These are phyloP conservation scores for Rosellinia necatrix DNA, from an alignment of 2,329 filamentous ascomycete genomes.

Conservation along the genomic window DNA sequence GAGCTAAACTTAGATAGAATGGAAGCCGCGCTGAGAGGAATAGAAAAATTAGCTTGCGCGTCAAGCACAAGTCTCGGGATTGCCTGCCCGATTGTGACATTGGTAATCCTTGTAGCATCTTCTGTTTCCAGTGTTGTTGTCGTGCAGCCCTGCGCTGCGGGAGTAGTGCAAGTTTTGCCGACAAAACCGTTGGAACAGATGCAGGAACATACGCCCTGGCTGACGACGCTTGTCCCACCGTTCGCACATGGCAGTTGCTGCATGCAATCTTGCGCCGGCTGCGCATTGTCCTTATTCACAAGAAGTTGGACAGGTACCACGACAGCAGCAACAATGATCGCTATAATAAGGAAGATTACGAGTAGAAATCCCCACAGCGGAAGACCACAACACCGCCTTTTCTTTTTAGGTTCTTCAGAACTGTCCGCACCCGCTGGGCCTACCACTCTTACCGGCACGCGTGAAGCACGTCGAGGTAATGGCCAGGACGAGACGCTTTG, in stretches of 20 bases:
- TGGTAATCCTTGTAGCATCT: slow-evolving; percentile 50
- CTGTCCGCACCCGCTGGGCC: slow-evolving; percentile 16
- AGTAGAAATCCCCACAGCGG: slow-evolving; percentile 78
- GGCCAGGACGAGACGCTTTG: slow-evolving; percentile 59
- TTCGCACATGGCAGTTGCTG: slow-evolving; percentile 71
- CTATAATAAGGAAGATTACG: slow-evolving; percentile 65
- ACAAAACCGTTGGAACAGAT: slow-evolving; percentile 90
- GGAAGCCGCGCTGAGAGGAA: slow-evolving; percentile 71
- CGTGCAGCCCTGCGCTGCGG: slow-evolving; percentile 56
- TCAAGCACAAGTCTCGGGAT: slow-evolving; percentile 74
- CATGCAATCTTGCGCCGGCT: slow-evolving; percentile 58
- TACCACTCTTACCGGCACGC: slow-evolving; percentile 21
- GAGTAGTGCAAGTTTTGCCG: slow-evolving; percentile 55
- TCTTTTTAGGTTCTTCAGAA: slow-evolving; percentile 28
- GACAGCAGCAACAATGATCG: slow-evolving; percentile 79
- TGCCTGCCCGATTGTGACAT: slow-evolving; percentile 80
- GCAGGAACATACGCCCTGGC: slow-evolving; percentile 74
- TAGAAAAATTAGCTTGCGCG: slow-evolving; percentile 70
- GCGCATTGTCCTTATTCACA: slow-evolving; percentile 52
- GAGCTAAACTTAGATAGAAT: slow-evolving; percentile 78
- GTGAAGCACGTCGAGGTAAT: slow-evolving; percentile 42
- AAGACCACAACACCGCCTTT: slow-evolving; percentile 80
- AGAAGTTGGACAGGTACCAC: slow-evolving; percentile 74
- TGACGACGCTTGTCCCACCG: slow-evolving; percentile 76
- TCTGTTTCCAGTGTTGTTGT: slow-evolving; percentile 51